Base-by-base conservation (phyloP, 2,329 filamentous ascomycete genomes). In the Magnaporthiopsis incrustans region DNA sequence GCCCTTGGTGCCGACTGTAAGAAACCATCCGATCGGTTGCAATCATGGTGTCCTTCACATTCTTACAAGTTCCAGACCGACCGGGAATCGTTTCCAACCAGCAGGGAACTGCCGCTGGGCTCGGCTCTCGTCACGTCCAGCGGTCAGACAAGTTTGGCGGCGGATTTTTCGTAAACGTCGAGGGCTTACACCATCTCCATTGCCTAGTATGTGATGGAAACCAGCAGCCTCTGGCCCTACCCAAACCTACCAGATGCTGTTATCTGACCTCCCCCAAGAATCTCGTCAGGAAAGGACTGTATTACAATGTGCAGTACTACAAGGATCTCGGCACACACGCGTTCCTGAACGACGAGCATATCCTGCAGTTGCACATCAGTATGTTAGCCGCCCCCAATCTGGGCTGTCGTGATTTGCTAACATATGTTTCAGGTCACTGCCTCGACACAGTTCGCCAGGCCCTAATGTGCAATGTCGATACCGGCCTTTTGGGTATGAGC, bases 401-500 rank as follows among this genome's bases (percentile, higher is more conserved):
- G 26, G 11, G 5, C 11, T 60, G n/a, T 25, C 6, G 22, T 30
- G 38, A 5, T 4, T 18, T 15, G 26, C 11, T 14, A 3, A 27
- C 59, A 18, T 25, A 25, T 56, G 11, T 2, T 22, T 12, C 32
- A 82, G 80, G 82, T 6, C 85, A 88, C 66, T 88, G 86, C 65
- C 75, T 88, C 38, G 86, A 88, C 67, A 83, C 82, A 4, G 65
- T 88, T 59, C 81, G 85, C 1, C 85, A 88, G 70, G 82, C 85
- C 22, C 76, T 88, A 18, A 87, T 87, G 83, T 88, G 85, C 72
- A 83, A 81, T 33, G 77, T 82, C 26, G 86, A 88, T 67, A 81
- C 84, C 3, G 85, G 80, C 1, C 79, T 88, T 0, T 76, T 88
- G 0, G 85, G 61, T 63, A 38, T 18, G 61, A 10, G n/a, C 35